Base-by-base conservation (phyloP, 106 monocot genomes). In the Hemerocallis citrina region DNA sequence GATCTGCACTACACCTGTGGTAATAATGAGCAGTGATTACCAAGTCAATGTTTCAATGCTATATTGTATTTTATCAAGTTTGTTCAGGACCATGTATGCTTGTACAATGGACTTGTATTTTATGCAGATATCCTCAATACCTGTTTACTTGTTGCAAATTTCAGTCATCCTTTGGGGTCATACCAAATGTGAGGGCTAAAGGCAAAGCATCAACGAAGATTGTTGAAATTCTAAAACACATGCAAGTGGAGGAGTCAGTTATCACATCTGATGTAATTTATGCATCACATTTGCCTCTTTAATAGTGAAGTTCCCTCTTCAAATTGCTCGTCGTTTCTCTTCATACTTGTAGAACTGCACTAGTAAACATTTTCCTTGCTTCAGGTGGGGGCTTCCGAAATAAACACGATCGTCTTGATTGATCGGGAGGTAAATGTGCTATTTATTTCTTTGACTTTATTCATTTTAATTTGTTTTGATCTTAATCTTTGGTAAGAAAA, bases 171-270 rank as follows among this genome's bases (percentile, higher is more conserved):
- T 98, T 92, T 65, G 98, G 98, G 45, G 70, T 92, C 25, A 85
- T 98, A 60, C 91, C 87, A 20, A 91, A 80, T 80, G 66, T 98
- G 14, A 76, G 88, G 72, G 81, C 88, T 57, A 91, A 92, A 77
- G 98, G 98, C 24, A 85, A 68, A 65, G 84, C 81, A 58, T 77
- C 98, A 68, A 58, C 79, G 15, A 98, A 78, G 52, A 77, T 88
- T 67, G 87, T 73, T 72, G 88, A 92, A 12, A 81, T 98, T 72
- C 57, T 98, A 58, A 79, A 85, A 45, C 64, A 57, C 46, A 64
- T 98, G 77, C 81, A 92, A 79, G 59, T 62, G 23, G 95, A 96
- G 78, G 98, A 98, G 61, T 87, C 92, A 55, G 88, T 92, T 35
- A 84, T 85, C 65, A 52, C 69, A 46, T 58, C 79, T 70, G 84